A percentile compares a stretch with the other conserved stretches of the same genome.
These are phyloP conservation scores for Penicillium frequentans DNA, from an alignment of 2,329 filamentous ascomycete species.

Conservation along the genomic window DNA sequence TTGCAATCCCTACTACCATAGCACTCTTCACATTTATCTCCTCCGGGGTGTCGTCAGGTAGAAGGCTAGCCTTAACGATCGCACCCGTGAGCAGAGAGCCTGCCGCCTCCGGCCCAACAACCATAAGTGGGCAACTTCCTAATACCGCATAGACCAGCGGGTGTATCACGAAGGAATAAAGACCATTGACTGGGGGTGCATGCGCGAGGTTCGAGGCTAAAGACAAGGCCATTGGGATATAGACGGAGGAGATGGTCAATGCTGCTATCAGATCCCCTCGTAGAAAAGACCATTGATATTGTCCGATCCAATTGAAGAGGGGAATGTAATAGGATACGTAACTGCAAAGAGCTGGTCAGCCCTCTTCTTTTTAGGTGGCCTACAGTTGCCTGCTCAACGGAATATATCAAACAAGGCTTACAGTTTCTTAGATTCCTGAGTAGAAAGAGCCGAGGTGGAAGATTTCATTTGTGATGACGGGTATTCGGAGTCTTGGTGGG, in stretches of 20 bases:
- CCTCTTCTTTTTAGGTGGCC: neutral
- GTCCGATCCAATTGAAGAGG: constrained; percentile 82
- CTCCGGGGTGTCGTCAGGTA: constrained; percentile 63
- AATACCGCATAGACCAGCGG: constrained; percentile 88
- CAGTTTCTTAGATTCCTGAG: constrained; percentile 74
- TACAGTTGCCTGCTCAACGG: neutral
- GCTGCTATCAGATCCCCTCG: constrained; percentile 85
- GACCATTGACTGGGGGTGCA: constrained; percentile 86
- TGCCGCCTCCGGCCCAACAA: constrained; percentile 92
- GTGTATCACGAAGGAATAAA: constrained; percentile 93
- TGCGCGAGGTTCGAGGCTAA: constrained; percentile 90
- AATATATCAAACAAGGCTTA: constrained; percentile 43
- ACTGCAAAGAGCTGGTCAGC: constrained; percentile 46
- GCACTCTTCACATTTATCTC: constrained; percentile 73
- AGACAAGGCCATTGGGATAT: constrained; percentile 94
- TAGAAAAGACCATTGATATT: constrained; percentile 80
- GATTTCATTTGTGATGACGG: constrained; percentile 72
- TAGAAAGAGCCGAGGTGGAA: constrained; percentile 70
- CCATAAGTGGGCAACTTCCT: constrained; percentile 88
- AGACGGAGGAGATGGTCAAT: constrained; percentile 96
- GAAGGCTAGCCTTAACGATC: constrained; percentile 76
- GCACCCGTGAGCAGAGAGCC: constrained; percentile 88
- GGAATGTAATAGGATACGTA: constrained; percentile 94
- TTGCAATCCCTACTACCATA: constrained; percentile 81
- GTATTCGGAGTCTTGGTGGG: constrained; percentile 57